Base-by-base conservation (phyloP, 495 filamentous ascomycete genomes). In the Aspergillus ellipticus region DNA sequence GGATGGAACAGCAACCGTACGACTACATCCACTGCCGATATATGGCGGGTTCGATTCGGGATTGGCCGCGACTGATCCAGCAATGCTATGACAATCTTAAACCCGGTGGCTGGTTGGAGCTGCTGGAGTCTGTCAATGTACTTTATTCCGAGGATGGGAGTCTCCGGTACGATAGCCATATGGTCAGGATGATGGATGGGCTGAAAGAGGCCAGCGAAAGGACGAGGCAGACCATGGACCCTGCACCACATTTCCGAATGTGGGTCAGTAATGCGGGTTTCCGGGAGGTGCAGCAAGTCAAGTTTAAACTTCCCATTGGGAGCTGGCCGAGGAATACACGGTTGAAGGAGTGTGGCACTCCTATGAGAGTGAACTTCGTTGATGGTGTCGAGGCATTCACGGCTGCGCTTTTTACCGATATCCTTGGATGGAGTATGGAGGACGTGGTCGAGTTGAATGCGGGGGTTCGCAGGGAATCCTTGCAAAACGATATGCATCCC, bases 341-440 rank as follows among this genome's bases (percentile, higher is more conserved):
- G 49, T 60, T 67, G 58, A 74, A 75, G 58, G 73, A 69, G 66
- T 66, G 72, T 17, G 72, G 65, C 11, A 52, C 41, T 10, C 46
- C 65, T 17, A 49, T 68, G 21, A 46, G 60, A 15, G 60, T 70
- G 49, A 66, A 71, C 45, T 61, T 72, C 35, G 55, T 60, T 20
- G 67, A 74, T 43, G 70, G 72, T 2, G 57, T 74, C 13, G 70
- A 73, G 42, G 70, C 59, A 8, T 67, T 74, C 49, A 72, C 65
- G 5, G 56, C 66, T 11, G 62, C 55, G 9, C 39, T 69, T n/a
- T 81, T 82, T 33, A 78, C 74, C 8, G 73, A 72, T 20, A 71
- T 77, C 2, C 62, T 80, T 20, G 77, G 78, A 1, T 80, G 79
- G 76, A 69, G 59, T 0, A 59, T 69, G 20, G 78, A 80, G 16